These are phyloP conservation scores for Dothistroma septosporum DNA, from an alignment of 2,329 filamentous ascomycete genomes.

Conservation along the genomic window DNA sequence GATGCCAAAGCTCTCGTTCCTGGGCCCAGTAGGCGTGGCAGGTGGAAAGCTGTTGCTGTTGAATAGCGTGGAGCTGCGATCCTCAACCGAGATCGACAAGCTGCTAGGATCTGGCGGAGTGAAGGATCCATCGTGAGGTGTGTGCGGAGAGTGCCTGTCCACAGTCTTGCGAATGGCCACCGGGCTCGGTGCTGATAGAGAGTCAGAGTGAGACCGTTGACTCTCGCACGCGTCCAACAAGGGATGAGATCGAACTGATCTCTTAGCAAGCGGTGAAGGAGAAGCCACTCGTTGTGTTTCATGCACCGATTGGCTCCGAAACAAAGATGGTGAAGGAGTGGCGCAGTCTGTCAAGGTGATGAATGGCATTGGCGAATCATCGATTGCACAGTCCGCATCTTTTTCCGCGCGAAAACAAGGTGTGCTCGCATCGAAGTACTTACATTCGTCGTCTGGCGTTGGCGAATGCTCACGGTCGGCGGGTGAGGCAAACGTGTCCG, in stretches of 20 bases:
- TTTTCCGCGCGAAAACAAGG: conserved; percentile 26
- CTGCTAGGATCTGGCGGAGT: conserved; percentile 75
- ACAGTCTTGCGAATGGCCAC: conserved; percentile 12
- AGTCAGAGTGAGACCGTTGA: conserved; percentile 23
- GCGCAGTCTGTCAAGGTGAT: conserved; percentile 34
- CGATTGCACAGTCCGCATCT: conserved; percentile 19
- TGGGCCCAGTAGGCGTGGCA: conserved; percentile 73
- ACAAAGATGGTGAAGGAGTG: conserved; percentile 35
- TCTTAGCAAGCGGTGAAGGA: conserved; percentile 40
- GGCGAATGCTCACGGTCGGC: conserved; percentile 30
- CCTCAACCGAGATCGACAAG: conserved; percentile 70
- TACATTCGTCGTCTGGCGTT: conserved; percentile 34
- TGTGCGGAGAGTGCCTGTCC: conserved; percentile 48
- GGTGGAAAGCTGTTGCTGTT: conserved; percentile 56
- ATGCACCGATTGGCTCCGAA: conserved; percentile 39
- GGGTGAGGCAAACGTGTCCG: conserved; percentile 46
- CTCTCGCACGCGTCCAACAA: conserved; percentile 21
- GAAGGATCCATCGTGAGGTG: conserved; percentile 71
- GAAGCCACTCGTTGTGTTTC: conserved; percentile 36
- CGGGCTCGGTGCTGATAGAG: conserved; percentile 22
- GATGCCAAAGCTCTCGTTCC: conserved; percentile 55
- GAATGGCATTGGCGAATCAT: conserved; percentile 32
- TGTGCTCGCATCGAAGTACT: conserved; percentile 34
- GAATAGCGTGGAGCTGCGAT: conserved; percentile 36
- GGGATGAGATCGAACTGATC: conserved; percentile 29